Evolutionary conservation across 495 filamentous ascomycete genomes (phyloP).

Genomic region (Elasticomyces elasticus): DNA sequence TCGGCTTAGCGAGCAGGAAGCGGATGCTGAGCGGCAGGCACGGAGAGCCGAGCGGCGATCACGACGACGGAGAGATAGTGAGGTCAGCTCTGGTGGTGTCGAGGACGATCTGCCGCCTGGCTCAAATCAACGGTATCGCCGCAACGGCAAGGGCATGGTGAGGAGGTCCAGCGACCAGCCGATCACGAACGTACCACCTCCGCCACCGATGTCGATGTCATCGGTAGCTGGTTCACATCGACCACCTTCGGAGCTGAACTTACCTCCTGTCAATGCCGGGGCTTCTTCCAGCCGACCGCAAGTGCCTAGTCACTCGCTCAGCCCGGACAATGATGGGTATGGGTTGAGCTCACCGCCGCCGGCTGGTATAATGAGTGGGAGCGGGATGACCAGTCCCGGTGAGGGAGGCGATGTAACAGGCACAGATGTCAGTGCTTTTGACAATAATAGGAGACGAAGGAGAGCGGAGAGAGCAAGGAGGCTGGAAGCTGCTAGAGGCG

Average conservation of each 20-base stretch:
- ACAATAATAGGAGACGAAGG: conserved; percentile 30
- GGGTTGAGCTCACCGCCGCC: conserved; percentile 5
- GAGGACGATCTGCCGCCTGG: conserved; percentile 25
- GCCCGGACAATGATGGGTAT: not conserved
- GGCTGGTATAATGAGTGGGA: conserved; percentile 7
- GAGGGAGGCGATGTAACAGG: conserved; percentile 29
- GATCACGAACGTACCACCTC: conserved; percentile 12
- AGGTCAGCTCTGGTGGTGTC: conserved; percentile 24
- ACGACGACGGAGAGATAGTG: conserved; percentile 15
- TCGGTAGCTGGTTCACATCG: conserved; percentile 4
- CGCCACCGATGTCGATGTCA: conserved; percentile 14
- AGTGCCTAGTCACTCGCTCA: not conserved
- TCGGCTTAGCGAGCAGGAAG: conserved; percentile 71
- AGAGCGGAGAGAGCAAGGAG: conserved; percentile 33
- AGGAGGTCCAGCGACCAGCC: conserved; percentile 10
- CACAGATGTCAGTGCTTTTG: conserved; percentile 33
- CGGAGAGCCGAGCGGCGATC: conserved; percentile 36
- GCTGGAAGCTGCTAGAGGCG: conserved; percentile 17
- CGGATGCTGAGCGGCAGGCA: conserved; percentile 50
- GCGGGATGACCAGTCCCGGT: conserved; percentile 23
- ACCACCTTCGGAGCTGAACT: conserved; percentile 10
- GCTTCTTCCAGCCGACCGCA: conserved; percentile 2
- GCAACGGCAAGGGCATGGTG: conserved; percentile 8
- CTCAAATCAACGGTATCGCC: conserved; percentile 14
- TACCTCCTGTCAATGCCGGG: conserved; percentile 28